These are phyloP conservation scores for Suillus brevipes DNA, from an alignment of 768 basidiomycete species.

Conservation along the genomic window DNA sequence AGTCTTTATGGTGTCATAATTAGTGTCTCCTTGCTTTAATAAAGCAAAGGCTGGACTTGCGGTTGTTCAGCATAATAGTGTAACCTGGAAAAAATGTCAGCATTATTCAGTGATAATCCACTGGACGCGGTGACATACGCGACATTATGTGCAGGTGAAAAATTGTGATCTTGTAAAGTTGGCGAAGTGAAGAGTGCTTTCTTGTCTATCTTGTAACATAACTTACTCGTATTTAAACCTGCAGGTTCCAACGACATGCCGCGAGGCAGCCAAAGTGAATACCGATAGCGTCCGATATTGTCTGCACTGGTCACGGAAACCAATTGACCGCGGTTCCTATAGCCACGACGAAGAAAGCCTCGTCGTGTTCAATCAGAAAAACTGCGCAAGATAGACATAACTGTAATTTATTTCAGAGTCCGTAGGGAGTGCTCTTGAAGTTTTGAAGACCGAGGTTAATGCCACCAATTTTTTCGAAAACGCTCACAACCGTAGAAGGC, in stretches of 20 bases:
- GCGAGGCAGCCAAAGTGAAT: constrained; percentile 4
- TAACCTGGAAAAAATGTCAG: constrained; percentile 28
- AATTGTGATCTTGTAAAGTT: neutral
- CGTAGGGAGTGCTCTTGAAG: constrained; percentile 1
- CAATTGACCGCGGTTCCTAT: neutral
- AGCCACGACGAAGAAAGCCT: neutral
- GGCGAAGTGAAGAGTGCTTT: neutral
- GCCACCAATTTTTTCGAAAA: neutral
- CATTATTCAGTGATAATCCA: neutral
- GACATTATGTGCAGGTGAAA: constrained; percentile 14
- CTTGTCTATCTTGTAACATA: neutral
- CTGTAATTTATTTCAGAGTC: neutral
- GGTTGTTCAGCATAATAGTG: constrained; percentile 45
- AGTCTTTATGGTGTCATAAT: constrained; percentile 27
- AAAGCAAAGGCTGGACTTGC: constrained; percentile 31
- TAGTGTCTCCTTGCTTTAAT: neutral
- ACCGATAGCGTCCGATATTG: neutral
- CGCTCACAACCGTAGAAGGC: neutral
- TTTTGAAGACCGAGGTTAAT: constrained; percentile 2
- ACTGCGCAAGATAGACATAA: constrained; percentile 2
- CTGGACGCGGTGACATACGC: neutral
- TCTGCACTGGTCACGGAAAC: neutral
- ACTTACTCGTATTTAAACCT: constrained; percentile 20
- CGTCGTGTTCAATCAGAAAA: constrained; percentile 7
- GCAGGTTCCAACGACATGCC: neutral